Conservation (phyloP, 73 alveolate species). For the Loxodes magnus region DNA sequence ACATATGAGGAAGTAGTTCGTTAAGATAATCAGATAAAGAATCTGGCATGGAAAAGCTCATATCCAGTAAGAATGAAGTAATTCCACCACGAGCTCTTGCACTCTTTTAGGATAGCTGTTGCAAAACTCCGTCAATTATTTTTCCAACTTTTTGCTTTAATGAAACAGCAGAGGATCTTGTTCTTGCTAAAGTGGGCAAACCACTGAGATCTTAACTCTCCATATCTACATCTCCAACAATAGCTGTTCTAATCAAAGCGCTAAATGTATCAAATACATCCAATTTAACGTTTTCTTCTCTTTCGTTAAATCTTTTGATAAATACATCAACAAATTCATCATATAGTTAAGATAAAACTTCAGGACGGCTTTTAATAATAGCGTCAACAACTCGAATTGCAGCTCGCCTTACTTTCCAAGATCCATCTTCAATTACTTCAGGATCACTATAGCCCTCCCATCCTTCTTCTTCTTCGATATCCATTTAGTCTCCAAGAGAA, state of each 20-base stretch:
- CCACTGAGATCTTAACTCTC: slow-evolving; percentile 8
- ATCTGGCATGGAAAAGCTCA: slow-evolving; percentile 7
- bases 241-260: slow-evolving; percentile 26
- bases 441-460: slow-evolving; percentile 40
- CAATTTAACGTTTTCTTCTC: slow-evolving; percentile 56
- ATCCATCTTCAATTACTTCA: slow-evolving; percentile 47
- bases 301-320: slow-evolving; percentile 45
- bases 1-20: slow-evolving; percentile 20
- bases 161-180: slow-evolving; percentile 34
- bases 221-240: slow-evolving; percentile 4
- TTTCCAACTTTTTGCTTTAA: slow-evolving; percentile 22
- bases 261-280: slow-evolving; percentile 40
- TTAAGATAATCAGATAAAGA: slow-evolving; percentile 9
- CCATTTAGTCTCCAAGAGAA: slow-evolving; percentile 29
- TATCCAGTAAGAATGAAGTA: slow-evolving; percentile 1
- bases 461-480: slow-evolving; percentile 44
- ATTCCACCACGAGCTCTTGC: slow-evolving; percentile 3
- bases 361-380: slow-evolving; percentile 41
- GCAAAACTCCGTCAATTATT: slow-evolving; percentile 31
- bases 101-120: slow-evolving; percentile 22
- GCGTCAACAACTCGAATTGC: slow-evolving; percentile 48
- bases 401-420: slow-evolving; percentile 71
- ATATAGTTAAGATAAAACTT: slow-evolving; percentile 26
- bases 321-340: slow-evolving; percentile 16
- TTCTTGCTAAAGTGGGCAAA: slow-evolving; percentile 15